Conservation (phyloP, 2,329 filamentous ascomycete genomes). For the Penicillium sp. region DNA sequence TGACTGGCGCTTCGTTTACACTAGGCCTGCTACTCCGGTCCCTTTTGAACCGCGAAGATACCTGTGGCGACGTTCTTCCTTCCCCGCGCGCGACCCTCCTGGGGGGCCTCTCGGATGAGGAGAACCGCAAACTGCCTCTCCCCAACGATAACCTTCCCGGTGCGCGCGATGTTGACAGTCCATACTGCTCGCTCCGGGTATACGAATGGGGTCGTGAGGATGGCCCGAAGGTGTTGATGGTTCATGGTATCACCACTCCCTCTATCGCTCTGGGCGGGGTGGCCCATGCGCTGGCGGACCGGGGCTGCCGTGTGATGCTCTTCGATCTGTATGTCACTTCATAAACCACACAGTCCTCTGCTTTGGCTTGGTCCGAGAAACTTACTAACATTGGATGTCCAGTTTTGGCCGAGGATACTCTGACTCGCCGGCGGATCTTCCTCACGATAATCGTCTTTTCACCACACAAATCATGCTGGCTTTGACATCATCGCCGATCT, state of each 20-base stretch:
- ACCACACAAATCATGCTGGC: constrained; percentile 70
- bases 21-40: constrained; percentile 34
- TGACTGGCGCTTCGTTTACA: constrained; percentile 37
- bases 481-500: constrained; percentile 67
- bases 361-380: not conserved
- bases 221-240: constrained; percentile 70
- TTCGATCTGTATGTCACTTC: constrained; percentile 58
- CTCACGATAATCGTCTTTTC: constrained; percentile 74
- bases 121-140: constrained; percentile 56
- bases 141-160: constrained; percentile 66
- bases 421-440: constrained; percentile 65
- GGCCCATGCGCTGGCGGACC: constrained; percentile 63
- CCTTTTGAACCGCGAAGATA: constrained; percentile 20
- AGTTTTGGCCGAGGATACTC: constrained; percentile 71
- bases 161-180: constrained; percentile 60
- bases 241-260: constrained; percentile 83
- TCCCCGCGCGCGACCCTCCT: constrained; percentile 41
- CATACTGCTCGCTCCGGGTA: constrained; percentile 69
- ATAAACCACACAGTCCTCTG: not conserved
- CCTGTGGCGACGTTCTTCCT: constrained; percentile 22
- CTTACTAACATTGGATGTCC: not conserved
- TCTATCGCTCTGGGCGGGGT: constrained; percentile 68
- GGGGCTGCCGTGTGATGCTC: constrained; percentile 74
- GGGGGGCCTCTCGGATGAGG: constrained; percentile 33
- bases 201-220: constrained; percentile 78